Conservation (phyloP, 257 asterid species). For the Solanum arcanum region DNA sequence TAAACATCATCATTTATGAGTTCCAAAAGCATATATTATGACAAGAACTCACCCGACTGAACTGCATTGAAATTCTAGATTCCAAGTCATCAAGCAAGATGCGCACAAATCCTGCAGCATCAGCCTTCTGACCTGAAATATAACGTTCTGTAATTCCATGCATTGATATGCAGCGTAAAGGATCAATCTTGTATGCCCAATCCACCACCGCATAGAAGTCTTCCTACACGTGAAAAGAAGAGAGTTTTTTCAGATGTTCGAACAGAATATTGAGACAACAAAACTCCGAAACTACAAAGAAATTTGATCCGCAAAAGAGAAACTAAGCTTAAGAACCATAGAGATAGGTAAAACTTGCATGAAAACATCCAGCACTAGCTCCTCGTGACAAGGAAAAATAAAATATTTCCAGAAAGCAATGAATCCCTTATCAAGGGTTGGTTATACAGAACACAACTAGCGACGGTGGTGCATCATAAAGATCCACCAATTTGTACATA, state of each 20-base stretch:
- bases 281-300: neutral
- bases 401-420: neutral
- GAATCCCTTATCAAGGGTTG: neutral
- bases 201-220: constrained; percentile 94
- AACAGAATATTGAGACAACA: neutral
- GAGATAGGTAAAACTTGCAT: neutral
- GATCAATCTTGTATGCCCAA: constrained; percentile 95
- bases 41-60: constrained; percentile 58
- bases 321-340: neutral
- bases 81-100: constrained; percentile 92
- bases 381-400: neutral
- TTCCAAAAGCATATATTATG: neutral
- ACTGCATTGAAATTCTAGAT: constrained; percentile 59
- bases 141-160: constrained; percentile 87
- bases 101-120: constrained; percentile 90
- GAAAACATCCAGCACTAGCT: neutral
- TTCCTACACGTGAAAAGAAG: constrained; percentile 37
- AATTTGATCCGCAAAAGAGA: neutral
- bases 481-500: neutral
- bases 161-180: constrained; percentile 96
- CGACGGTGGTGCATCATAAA: neutral
- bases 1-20: constrained; percentile 7
- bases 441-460: neutral
- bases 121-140: constrained; percentile 88
- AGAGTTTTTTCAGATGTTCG: neutral